These are phyloP conservation scores for Melampsora americana DNA, from an alignment of 1,284 basidiomycete genomes.

Conservation along the genomic window DNA sequence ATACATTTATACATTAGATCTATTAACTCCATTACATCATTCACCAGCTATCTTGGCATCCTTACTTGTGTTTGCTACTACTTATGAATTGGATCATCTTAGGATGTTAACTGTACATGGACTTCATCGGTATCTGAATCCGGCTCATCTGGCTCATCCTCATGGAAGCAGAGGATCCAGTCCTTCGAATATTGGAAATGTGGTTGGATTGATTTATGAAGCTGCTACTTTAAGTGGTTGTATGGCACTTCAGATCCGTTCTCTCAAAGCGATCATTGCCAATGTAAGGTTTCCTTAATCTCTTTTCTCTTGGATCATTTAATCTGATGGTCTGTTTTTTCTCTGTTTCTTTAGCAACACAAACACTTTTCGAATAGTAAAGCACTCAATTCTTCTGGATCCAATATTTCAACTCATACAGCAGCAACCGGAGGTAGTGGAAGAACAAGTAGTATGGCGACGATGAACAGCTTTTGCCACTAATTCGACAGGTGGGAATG, in stretches of 20 bases:
- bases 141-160: constrained; percentile 15
- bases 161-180: constrained; percentile 46
- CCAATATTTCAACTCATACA: too few species aligned
- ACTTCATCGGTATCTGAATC: constrained; percentile 63
- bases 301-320: background rate
- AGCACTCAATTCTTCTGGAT: too few species aligned
- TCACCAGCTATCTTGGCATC: constrained; percentile 82
- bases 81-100: constrained; percentile 74
- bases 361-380: too few species aligned
- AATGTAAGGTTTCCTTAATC: background rate
- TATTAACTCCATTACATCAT: constrained; percentile 84
- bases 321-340: too few species aligned
- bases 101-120: constrained; percentile 79
- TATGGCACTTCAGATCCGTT: constrained; percentile 78
- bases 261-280: constrained; percentile 31
- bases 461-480: too few species aligned
- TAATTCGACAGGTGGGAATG: too few species aligned
- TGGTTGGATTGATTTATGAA: constrained; percentile 56
- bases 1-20: constrained; percentile 81
- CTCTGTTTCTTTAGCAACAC: too few species aligned
- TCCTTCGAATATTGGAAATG: constrained; percentile 18
- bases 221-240: constrained; percentile 85
- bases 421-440: too few species aligned
- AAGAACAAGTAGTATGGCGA: too few species aligned
- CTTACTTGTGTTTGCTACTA: constrained; percentile 75